A percentile compares a stretch with the other conserved stretches of the same genome.
These are phyloP conservation scores for Penicillium sp. DNA, from an alignment of 2,329 filamentous ascomycete genomes.

Conservation along the genomic window DNA sequence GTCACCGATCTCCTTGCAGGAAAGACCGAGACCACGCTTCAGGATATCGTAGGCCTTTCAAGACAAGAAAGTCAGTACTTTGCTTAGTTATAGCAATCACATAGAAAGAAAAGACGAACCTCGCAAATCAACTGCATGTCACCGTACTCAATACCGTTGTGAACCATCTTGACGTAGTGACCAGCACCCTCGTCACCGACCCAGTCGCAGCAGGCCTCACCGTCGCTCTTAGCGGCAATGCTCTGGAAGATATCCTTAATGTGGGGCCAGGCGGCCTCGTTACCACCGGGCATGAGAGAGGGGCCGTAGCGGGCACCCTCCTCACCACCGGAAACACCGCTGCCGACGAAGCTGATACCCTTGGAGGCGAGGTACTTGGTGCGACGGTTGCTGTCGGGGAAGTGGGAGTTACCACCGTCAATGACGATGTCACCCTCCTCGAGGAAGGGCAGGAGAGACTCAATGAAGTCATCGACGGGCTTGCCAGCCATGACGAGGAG, in stretches of 20 bases:
- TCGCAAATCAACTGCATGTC: constrained; percentile 99
- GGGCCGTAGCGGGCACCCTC: constrained; percentile 98
- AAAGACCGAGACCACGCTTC: constrained; percentile 92
- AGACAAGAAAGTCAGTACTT: neutral
- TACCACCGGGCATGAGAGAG: constrained; percentile 97
- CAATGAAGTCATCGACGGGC: constrained; percentile 98
- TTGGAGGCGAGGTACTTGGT: constrained; percentile 83
- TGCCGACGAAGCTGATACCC: constrained; percentile 93
- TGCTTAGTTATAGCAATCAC: neutral
- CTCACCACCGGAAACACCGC: constrained; percentile 97
- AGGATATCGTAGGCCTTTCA: constrained; percentile 95
- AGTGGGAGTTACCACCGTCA: constrained; percentile 98
- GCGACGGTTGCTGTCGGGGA: constrained; percentile 97
- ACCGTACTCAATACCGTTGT: constrained; percentile 99
- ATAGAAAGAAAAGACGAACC: constrained; percentile 44
- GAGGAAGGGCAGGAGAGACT: constrained; percentile 81
- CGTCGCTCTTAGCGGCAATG: constrained; percentile 96
- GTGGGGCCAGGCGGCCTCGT: constrained; percentile 95
- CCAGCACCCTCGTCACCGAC: constrained; percentile 99
- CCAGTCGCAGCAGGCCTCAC: constrained; percentile 98
- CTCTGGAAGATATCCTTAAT: constrained; percentile 99
- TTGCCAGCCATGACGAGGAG: constrained; percentile 97
- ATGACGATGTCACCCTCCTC: constrained; percentile 96
- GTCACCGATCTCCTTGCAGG: constrained; percentile 92
- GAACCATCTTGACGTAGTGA: constrained; percentile 99